These are phyloP conservation scores for Ganoderma resinaceum DNA, from an alignment of 1,284 basidiomycete genomes.

Conservation along the genomic window DNA sequence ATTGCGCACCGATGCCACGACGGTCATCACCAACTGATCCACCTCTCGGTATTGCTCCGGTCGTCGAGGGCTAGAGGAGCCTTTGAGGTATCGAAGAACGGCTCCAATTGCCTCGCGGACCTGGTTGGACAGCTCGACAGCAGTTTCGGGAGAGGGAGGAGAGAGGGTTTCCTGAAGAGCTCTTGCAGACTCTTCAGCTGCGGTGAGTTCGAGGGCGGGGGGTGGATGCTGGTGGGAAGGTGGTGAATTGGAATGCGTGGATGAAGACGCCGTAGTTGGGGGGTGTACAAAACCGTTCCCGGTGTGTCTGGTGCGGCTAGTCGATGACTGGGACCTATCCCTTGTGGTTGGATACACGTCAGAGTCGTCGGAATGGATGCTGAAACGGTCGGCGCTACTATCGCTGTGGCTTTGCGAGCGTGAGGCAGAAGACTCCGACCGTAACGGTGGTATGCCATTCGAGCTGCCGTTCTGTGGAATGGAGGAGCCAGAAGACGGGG, in stretches of 20 bases:
- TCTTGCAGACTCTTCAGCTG: conserved; percentile 71
- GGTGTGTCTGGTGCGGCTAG: conserved; percentile 20
- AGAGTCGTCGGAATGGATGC: conserved; percentile 78
- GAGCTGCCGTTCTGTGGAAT: conserved; percentile 30
- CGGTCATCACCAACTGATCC: conserved; percentile 66
- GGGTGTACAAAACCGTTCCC: conserved; percentile 26
- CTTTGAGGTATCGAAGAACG: conserved; percentile 67
- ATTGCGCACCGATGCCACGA: conserved; percentile 77
- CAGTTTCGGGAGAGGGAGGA: conserved; percentile 61
- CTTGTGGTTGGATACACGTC: conserved; percentile 68
- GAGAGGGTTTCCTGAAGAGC: conserved; percentile 67
- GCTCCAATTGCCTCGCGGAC: conserved; percentile 67
- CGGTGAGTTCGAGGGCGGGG: conserved; percentile 56
- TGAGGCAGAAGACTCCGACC: conserved; percentile 32
- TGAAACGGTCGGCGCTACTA: conserved; percentile 42
- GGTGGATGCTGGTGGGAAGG: conserved; percentile 2
- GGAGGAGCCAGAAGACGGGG: conserved; percentile 13
- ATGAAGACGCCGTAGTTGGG: conserved; percentile 5
- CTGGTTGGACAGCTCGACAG: conserved; percentile 63
- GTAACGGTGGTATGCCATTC: conserved; percentile 40
- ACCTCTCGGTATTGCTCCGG: conserved; percentile 64
- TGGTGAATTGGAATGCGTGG: conserved; percentile 16
- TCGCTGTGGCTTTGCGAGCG: conserved; percentile 39
- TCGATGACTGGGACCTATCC: conserved; percentile 38
- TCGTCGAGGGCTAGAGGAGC: conserved; percentile 44